These are phyloP conservation scores for Solanum pinnatisectum DNA, from an alignment of 257 asterid species.

Conservation along the genomic window DNA sequence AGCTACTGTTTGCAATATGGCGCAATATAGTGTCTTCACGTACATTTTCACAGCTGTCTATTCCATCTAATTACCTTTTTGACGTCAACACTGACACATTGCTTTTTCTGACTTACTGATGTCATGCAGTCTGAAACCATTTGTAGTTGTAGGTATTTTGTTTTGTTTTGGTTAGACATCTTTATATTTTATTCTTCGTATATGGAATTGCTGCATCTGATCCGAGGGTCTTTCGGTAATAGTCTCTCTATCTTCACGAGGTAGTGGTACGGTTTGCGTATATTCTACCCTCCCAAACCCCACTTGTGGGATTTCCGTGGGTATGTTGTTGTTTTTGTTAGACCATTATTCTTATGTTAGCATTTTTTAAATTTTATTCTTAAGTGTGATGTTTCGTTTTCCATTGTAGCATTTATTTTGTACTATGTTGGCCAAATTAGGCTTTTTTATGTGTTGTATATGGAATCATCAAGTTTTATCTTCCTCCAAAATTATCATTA, in stretches of 20 bases:
- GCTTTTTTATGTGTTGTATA: background rate
- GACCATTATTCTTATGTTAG: background rate
- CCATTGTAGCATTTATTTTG: background rate
- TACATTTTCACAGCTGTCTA: background rate
- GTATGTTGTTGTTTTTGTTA: background rate
- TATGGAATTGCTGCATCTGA: background rate
- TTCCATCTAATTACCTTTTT: background rate
- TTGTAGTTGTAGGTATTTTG: background rate
- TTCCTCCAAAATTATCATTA: background rate
- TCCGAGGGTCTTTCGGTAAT: background rate
- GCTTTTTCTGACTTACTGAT: background rate
- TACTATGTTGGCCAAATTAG: background rate
- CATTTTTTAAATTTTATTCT: background rate
- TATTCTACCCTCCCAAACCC: background rate
- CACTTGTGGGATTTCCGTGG: background rate
- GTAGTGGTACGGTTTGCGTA: background rate
- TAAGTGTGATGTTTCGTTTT: background rate
- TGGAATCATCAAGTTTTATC: background rate
- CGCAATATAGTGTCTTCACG: background rate
- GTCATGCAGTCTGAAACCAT: background rate
- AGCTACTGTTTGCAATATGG: background rate
- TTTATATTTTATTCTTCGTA: background rate
- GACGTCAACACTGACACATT: background rate
- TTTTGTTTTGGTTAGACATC: background rate
- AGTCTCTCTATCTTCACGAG: background rate